phyloP scores from a whole-genome alignment of 2,329 filamentous ascomycete genomes.

The Claviceps fusiformis region DNA sequence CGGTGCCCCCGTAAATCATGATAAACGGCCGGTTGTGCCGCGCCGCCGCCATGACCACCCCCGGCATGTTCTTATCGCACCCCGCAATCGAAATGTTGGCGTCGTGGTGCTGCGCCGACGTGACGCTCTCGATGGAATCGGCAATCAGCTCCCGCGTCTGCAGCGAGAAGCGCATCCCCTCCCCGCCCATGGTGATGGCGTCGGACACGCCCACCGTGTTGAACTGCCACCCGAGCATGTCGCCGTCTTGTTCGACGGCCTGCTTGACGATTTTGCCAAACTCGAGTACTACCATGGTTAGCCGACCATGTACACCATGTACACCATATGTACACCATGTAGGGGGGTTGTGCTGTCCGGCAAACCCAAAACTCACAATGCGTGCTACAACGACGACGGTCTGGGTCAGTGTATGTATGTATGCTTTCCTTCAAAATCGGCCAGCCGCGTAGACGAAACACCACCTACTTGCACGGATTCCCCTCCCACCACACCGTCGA shows the following conservation, averaged over 20 bases:
- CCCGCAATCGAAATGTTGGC: slow-evolving; percentile 87
- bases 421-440: no score
- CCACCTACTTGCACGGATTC: slow-evolving; percentile 78
- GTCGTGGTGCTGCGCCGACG: slow-evolving; percentile 82
- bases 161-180: slow-evolving; percentile 68
- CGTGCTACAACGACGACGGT: no score
- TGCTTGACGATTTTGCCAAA: slow-evolving; percentile 80
- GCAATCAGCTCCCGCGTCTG: slow-evolving; percentile 87
- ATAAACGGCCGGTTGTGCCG: slow-evolving; percentile 83
- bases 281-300: slow-evolving; percentile 49
- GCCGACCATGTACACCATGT: no score
- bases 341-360: no score
- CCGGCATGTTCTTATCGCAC: slow-evolving; percentile 97
- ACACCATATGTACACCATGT: no score
- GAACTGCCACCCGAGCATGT: slow-evolving; percentile 87
- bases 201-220: slow-evolving; percentile 83
- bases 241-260: slow-evolving; percentile 58
- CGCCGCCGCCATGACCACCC: slow-evolving; percentile 78
- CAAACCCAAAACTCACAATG: slow-evolving; percentile 29
- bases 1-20: slow-evolving; percentile 93
- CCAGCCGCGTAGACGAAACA: no score
- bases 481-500: slow-evolving; percentile 96
- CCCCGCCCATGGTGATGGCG: slow-evolving; percentile 88
- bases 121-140: slow-evolving; percentile 87
- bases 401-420: no score